Conservation (phyloP, 345 rosid genomes). For the Sonneratia alba region DNA sequence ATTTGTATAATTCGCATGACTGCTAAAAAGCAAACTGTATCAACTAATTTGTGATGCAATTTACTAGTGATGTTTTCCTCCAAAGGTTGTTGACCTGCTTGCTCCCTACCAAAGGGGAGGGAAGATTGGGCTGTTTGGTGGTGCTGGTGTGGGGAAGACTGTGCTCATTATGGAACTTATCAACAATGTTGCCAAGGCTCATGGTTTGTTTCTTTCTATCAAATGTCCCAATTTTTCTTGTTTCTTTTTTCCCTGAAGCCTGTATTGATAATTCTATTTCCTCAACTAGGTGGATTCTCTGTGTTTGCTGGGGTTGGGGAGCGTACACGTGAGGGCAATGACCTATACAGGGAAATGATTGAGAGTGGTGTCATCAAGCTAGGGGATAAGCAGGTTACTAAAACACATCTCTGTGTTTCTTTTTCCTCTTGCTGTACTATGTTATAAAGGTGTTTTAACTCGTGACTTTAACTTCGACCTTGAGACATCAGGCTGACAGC, state of each 20-base stretch:
- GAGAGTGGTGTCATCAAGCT: conserved; percentile 99
- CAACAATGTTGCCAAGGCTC: conserved; percentile 19
- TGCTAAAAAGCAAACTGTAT: no score
- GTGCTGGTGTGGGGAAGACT: conserved; percentile 27
- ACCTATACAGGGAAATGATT: conserved; percentile 96
- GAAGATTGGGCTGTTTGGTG: conserved; percentile 18
- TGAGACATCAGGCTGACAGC: conserved; percentile 62
- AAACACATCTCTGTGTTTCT: neutral
- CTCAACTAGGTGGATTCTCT: conserved; percentile 82
- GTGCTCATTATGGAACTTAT: conserved; percentile 22
- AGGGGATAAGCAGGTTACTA: conserved; percentile 82
- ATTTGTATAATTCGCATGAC: neutral
- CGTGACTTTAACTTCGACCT: neutral
- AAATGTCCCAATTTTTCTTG: no score
- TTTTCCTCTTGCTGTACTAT: neutral
- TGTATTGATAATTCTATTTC: conserved; percentile 2
- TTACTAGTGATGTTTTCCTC: neutral
- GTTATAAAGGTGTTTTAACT: neutral
- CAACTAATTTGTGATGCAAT: no score
- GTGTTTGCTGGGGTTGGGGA: conserved; percentile 99
- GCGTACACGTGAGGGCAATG: conserved; percentile 97
- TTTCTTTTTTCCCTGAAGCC: no score
- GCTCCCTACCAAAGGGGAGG: conserved; percentile 20
- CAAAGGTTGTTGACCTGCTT: conserved; percentile 15
- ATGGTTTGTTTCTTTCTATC: conserved; percentile 1